Evolutionary conservation across 2,329 filamentous ascomycete species (phyloP).

Genomic region (Epichloe sibirici): DNA sequence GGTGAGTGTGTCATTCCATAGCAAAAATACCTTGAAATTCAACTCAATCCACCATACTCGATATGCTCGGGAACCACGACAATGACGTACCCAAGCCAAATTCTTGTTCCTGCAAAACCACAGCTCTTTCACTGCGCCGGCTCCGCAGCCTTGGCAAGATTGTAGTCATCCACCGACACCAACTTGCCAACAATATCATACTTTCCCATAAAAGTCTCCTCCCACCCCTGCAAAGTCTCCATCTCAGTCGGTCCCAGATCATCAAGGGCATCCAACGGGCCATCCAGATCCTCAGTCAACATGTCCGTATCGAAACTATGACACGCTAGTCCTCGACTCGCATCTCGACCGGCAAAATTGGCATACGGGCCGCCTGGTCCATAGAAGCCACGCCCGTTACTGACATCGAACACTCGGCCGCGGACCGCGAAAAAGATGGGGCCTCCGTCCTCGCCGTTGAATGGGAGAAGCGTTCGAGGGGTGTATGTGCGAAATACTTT

Average conservation of each 20-base stretch:
- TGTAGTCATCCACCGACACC: conserved; percentile 40
- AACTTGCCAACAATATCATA: conserved; percentile 89
- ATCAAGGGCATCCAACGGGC: conserved; percentile 63
- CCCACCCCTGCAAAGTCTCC: conserved; percentile 81
- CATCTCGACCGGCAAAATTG: conserved; percentile 92
- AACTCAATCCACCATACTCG: too few relatives aligned
- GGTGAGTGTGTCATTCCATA: conserved; percentile 1
- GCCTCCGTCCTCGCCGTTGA: conserved; percentile 60
- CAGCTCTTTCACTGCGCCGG: not conserved
- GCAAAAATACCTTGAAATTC: not conserved
- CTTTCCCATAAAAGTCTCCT: conserved; percentile 86
- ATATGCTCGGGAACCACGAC: too few relatives aligned
- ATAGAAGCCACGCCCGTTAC: conserved; percentile 81
- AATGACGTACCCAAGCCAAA: too few relatives aligned
- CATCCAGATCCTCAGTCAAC: conserved; percentile 83
- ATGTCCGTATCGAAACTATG: conserved; percentile 92
- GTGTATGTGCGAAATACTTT: conserved; percentile 59
- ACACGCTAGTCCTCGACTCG: conserved; percentile 73
- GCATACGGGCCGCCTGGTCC: conserved; percentile 89
- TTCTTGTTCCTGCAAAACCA: too few relatives aligned
- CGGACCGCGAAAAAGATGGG: conserved; percentile 85
- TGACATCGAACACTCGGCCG: conserved; percentile 84
- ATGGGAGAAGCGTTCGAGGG: conserved; percentile 69
- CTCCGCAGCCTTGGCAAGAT: conserved; percentile 7
- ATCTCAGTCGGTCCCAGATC: conserved; percentile 63